Base-by-base conservation (phyloP, 805 yeast genomes). In the Candida pseudoglaebosa region DNA sequence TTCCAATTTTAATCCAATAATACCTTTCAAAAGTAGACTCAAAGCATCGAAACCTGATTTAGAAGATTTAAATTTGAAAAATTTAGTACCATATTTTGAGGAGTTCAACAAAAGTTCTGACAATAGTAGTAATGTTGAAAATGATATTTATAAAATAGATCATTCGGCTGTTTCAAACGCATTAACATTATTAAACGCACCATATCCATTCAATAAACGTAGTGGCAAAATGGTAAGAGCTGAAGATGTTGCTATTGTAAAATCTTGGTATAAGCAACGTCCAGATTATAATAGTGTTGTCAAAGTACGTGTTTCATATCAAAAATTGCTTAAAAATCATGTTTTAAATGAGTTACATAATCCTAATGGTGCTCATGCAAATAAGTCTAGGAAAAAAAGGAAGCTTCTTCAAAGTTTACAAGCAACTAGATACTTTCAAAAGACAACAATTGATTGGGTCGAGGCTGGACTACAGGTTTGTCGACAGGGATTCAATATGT, bases 391-490 rank as follows among this genome's bases (percentile, higher is more conserved):
- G 64, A 67, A 22, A 71, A 62, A 32, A 71, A 72, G 36, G 83
- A 80, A 48, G 70, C 63, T 93, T 10, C 56, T 93, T 19, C 78
- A 77, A 44, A 71, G 80, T 21, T 71, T 93, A 47, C 78, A 79
- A 41, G 70, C 74, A 33, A 93, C 99, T 0, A 90, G 87, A 53
- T 93, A 78, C 57, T 93, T 93, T 61, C 95, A 88, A 54, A 82
- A 85, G 50, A 91, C 99, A 0, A 74, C 90, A 0, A 81, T 93
- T 36, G 99, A 93, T 60, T 93, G 99, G 99, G 93, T 91, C 2
- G 99, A 93, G 59, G 99, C 98, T 1, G 99, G 97, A 20, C 67
- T 93, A 41, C 98, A 93, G 62, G 79, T 93, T 2, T 85, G 96
- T 53, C 76, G 79, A 28, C 99, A 93, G 61, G 99, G 99, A 2